Evolutionary conservation across 1,139 yeast genomes (phyloP).

Genomic region (Blastobotrys persicus): DNA sequence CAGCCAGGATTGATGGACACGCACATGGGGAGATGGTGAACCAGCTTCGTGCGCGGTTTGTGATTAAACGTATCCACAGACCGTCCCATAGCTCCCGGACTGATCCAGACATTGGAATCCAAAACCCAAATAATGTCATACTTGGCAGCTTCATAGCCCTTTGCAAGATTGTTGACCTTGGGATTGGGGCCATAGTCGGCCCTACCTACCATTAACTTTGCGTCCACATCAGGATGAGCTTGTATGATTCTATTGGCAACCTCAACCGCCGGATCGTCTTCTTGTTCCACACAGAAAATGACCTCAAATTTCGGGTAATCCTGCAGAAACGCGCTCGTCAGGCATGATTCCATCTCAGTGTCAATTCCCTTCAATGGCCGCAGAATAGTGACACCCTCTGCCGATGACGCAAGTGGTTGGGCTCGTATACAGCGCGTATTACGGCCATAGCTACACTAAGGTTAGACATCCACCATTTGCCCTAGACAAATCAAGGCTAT

Average conservation of each 20-base stretch:
- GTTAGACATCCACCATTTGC: neutral
- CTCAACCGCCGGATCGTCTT: conserved; percentile 62
- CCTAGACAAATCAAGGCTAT: neutral
- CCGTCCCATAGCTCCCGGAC: conserved; percentile 61
- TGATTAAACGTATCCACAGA: conserved; percentile 57
- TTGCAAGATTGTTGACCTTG: conserved; percentile 78
- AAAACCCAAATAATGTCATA: conserved; percentile 82
- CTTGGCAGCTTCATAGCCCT: conserved; percentile 67
- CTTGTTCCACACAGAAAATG: conserved; percentile 69
- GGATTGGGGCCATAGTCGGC: conserved; percentile 78
- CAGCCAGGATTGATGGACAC: conserved; percentile 40
- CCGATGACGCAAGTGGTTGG: conserved; percentile 5
- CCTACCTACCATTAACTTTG: conserved; percentile 53
- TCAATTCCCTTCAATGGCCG: conserved; percentile 86
- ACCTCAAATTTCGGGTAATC: conserved; percentile 70
- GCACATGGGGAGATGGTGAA: conserved; percentile 79
- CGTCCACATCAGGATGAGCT: conserved; percentile 57
- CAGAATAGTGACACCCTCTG: conserved; percentile 67
- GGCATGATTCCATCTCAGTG: conserved; percentile 66
- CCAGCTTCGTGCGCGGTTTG: conserved; percentile 52
- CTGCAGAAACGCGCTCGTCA: conserved; percentile 67
- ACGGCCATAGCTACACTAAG: conserved; percentile 1
- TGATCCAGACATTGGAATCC: conserved; percentile 84
- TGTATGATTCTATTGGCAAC: conserved; percentile 51
- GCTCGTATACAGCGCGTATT: conserved; percentile 1